A percentile compares a stretch with the other conserved stretches of the same genome.
These are phyloP conservation scores for Penicillium simplicissimum DNA, from an alignment of 495 filamentous ascomycete genomes.

Conservation along the genomic window DNA sequence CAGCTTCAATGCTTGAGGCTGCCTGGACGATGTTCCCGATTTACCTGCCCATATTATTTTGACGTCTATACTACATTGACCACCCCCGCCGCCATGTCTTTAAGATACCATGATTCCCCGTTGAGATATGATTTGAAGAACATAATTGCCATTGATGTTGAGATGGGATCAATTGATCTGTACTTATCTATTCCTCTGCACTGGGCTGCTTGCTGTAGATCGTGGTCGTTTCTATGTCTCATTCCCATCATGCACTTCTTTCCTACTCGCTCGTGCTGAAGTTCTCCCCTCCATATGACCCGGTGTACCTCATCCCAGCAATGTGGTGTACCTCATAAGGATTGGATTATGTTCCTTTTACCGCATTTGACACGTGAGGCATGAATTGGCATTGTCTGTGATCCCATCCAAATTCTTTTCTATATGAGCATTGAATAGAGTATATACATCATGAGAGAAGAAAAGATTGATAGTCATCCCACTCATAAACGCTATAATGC, in stretches of 20 bases:
- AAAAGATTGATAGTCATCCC: neutral
- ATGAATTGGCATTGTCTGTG: neutral
- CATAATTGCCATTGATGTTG: constrained; percentile 28
- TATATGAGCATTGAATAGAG: neutral
- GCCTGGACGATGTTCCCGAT: constrained; percentile 1
- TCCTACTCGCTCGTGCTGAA: neutral
- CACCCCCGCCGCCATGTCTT: constrained; percentile 26
- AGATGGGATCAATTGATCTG: constrained; percentile 15
- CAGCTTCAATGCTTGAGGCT: neutral
- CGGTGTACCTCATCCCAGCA: neutral
- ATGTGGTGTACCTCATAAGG: neutral
- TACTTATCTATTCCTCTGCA: constrained; percentile 12
- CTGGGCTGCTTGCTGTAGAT: constrained; percentile 2
- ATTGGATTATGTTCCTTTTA: neutral
- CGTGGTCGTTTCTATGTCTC: neutral
- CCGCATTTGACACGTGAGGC: neutral
- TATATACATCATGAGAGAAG: constrained; percentile 1
- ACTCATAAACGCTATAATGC: neutral
- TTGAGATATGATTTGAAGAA: constrained; percentile 33
- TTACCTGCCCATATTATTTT: constrained; percentile 24
- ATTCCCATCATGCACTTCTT: neutral
- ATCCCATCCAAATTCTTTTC: neutral
- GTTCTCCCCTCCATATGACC: neutral
- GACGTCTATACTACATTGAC: constrained; percentile 23
- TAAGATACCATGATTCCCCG: constrained; percentile 38